Evolutionary conservation across 2,329 filamentous ascomycete genomes (phyloP).

Genomic region (Claviceps sp.): DNA sequence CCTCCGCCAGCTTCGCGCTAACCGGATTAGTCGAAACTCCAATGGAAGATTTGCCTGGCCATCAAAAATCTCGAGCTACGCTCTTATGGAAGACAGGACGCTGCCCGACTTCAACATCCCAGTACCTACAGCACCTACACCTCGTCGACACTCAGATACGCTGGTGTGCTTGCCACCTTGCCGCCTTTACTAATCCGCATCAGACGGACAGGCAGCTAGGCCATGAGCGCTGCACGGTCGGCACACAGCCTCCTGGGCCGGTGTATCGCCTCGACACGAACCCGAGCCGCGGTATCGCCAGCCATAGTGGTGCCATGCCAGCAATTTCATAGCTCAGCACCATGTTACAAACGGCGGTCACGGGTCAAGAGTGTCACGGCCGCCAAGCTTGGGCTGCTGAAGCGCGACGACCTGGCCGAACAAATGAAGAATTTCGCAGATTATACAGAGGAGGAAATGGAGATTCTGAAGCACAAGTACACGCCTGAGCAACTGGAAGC

Average conservation of each 20-base stretch:
- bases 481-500: conserved; percentile 69
- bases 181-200: neutral
- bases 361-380: conserved; percentile 41
- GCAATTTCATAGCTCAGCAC: conserved; percentile 39
- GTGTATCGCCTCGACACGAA: conserved; percentile 27
- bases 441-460: conserved; percentile 55
- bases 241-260: conserved; percentile 39
- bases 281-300: conserved; percentile 12
- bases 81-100: conserved; percentile 11
- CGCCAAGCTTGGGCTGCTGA: conserved; percentile 35
- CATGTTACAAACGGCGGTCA: conserved; percentile 31
- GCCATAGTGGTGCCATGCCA: conserved; percentile 19
- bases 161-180: neutral
- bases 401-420: conserved; percentile 28
- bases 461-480: conserved; percentile 52
- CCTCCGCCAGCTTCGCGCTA: neutral
- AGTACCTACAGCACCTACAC: neutral
- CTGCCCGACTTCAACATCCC: neutral
- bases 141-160: neutral
- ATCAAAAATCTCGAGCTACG: conserved; percentile 19
- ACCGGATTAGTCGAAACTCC: conserved; percentile 4
- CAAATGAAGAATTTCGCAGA: conserved; percentile 39
- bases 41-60: conserved; percentile 6
- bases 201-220: conserved; percentile 19
- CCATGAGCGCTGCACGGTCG: conserved; percentile 43